Evolutionary conservation across 495 filamentous ascomycete genomes (phyloP).

Genomic region (Endocarpon pusillum): DNA sequence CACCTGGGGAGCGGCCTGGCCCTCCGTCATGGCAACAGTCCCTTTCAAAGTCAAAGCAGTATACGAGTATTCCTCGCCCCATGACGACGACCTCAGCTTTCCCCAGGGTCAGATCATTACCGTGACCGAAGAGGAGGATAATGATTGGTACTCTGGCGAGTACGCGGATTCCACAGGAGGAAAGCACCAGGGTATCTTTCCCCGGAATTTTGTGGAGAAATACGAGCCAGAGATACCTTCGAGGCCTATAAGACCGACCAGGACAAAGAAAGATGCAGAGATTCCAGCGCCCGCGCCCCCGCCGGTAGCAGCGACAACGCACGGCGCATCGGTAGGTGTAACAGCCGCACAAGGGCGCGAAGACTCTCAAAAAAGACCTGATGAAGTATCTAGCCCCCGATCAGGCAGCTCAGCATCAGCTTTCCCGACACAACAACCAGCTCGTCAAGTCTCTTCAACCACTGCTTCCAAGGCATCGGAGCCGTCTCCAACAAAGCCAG

Average conservation of each 20-base stretch:
- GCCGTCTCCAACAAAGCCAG: constrained; percentile 18
- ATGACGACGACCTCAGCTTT: constrained; percentile 91
- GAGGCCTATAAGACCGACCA: constrained; percentile 51
- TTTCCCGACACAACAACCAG: background rate
- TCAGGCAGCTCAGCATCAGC: constrained; percentile 1
- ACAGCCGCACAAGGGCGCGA: constrained; percentile 17
- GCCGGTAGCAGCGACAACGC: constrained; percentile 19
- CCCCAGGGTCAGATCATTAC: constrained; percentile 73
- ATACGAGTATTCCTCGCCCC: constrained; percentile 77
- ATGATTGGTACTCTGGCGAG: constrained; percentile 88
- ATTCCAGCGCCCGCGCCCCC: constrained; percentile 19
- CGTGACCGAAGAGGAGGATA: constrained; percentile 81
- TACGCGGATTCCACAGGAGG: constrained; percentile 57
- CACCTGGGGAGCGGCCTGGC: too few species aligned
- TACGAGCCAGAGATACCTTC: constrained; percentile 84
- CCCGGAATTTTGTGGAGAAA: constrained; percentile 90
- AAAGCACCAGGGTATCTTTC: constrained; percentile 82
- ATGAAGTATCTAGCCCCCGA: constrained; percentile 4
- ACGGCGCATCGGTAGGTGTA: constrained; percentile 22
- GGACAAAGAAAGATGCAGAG: constrained; percentile 56
- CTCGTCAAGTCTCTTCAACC: background rate
- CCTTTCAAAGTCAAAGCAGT: constrained; percentile 91
- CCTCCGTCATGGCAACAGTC: constrained; percentile 48
- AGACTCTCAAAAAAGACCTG: constrained; percentile 14
- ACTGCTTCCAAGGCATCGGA: background rate